Base-by-base conservation (phyloP, 495 filamentous ascomycete species). In the Hyaloscypha variabilis region DNA sequence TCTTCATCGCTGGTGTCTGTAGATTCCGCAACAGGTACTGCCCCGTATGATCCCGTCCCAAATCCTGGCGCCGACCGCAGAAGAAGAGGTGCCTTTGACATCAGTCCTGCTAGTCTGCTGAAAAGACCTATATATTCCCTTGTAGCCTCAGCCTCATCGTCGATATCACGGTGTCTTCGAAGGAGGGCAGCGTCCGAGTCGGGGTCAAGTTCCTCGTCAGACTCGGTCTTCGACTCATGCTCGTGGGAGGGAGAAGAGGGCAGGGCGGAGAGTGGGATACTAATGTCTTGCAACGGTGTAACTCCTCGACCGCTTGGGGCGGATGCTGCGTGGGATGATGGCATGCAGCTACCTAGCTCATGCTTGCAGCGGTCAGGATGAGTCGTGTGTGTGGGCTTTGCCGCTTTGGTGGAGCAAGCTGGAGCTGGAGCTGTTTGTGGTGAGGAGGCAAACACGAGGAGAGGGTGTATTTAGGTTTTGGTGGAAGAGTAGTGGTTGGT, bases 21-120 rank as follows among this genome's bases (percentile, higher is more conserved):
- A 39, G 67, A 67, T 14, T 59, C 63, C 46, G 65, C 68, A 3
- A 77, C 71, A 23, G 79, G 81, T 25, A 85, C 77, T 29, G 84
- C 82, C 60, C 86, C 85, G 70, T 89, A 88, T 19, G 83, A 84
- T 28, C 83, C 83, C 25, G 81, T 83, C 30, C 74, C 79, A 72
- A 83, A 80, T 21, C 83, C 84, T 57, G 85, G 83, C 65, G 86
- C 83, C 62, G 84, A 82, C 66, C 85, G 86, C 63, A 89, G 76
- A 55, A 86, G 74, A 34, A 87, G 80, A 50, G 78, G 83, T 53
- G 77, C 75, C 70, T 79, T 80, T 65, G 82, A 86, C 86, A 88
- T 88, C 25, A 70, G 68, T 51, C 54, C 63, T n/a, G 34, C 17
- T 17, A 73, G 42, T 59, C 29, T 59, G 17, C 59, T 62, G 13